Base-by-base conservation (phyloP, 345 rosid genomes). In the Tarenaya hassleriana region DNA sequence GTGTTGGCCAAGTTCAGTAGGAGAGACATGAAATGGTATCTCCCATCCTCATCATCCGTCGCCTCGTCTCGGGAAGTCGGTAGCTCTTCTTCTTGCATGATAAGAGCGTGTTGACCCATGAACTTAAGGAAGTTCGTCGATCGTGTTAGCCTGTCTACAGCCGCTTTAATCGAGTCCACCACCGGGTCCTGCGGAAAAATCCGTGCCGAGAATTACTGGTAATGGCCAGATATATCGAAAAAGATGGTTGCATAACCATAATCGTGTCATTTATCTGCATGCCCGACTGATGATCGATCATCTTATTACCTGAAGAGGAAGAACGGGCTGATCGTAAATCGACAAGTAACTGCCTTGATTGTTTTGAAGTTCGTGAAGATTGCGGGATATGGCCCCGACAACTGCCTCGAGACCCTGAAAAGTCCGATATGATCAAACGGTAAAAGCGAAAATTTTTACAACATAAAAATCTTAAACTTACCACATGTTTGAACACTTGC, bases 401-500 rank as follows among this genome's bases (percentile, higher is more conserved):
- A 92, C 98, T 55, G 98, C 98, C 20, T 95, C 97, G 50, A 92
- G 64, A 13, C 98, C 95, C 98, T 91, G 71, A 32, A 64, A n/a
- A 56, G 47, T 55, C 56, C 39, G 24, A 34, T 16, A 39, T 35
- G 19, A 62, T 47, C 55, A 31, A 45, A 21, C 57, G 49, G 16
- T 16, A 20, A 56, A 19, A 41, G 49, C 38, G 14, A 31, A 19
- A 21, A 41, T 1, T 8, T 10, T 33, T 15, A 18, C 5, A 9
- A 10, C n/a, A n/a, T 20, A 32, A 16, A n/a, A 17, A 40, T 10
- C 11, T 37, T 2, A 14, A n/a, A 58, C 58, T 80, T 75, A 87
- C 98, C 88, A 92, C 98, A 61, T 92, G 98, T 77, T 73, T 83
- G 62, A 79, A 88, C 60, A 92, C 94, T 85, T 92, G 98, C 69